phyloP scores from a whole-genome alignment of 208 protist genomes.

The Trypanosomatidae sp. region DNA sequence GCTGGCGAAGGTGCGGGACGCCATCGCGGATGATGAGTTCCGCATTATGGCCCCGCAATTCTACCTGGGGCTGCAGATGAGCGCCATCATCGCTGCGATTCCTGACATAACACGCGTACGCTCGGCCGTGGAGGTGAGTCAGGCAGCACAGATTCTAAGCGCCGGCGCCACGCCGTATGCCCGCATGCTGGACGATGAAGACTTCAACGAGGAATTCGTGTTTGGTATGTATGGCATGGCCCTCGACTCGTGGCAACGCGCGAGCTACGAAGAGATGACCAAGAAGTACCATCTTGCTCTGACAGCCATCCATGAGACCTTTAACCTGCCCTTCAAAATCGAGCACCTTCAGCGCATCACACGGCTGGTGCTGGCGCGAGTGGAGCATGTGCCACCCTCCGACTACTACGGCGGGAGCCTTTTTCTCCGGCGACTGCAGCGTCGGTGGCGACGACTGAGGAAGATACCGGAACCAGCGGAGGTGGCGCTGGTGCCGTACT shows the following conservation, averaged over 20 bases:
- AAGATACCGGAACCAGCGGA: constrained; percentile 46
- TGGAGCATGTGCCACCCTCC: constrained; percentile 71
- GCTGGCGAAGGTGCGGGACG: constrained; percentile 51
- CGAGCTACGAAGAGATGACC: constrained; percentile 83
- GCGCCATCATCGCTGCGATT: constrained; percentile 59
- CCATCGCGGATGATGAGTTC: constrained; percentile 77
- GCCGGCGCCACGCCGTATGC: constrained; percentile 74
- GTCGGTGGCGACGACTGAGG: constrained; percentile 37
- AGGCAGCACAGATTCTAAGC: constrained; percentile 42
- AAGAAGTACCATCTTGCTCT: constrained; percentile 68
- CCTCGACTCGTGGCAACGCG: constrained; percentile 86
- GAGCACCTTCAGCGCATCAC: constrained; percentile 84
- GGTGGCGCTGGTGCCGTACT: constrained; percentile 68
- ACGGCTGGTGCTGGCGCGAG: constrained; percentile 78
- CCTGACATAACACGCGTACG: constrained; percentile 62
- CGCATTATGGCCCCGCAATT: constrained; percentile 86
- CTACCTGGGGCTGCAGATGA: constrained; percentile 83
- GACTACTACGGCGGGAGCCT: constrained; percentile 56
- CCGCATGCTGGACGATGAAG: constrained; percentile 87
- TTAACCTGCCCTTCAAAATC: constrained; percentile 64
- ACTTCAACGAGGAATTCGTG: constrained; percentile 89
- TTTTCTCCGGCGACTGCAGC: constrained; percentile 38
- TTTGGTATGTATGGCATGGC: constrained; percentile 91
- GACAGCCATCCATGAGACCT: constrained; percentile 55
- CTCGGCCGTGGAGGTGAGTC: constrained; percentile 37